Evolutionary conservation across 352 stramenopile genomes (phyloP).

Genomic region (Globisporangium canariense): DNA sequence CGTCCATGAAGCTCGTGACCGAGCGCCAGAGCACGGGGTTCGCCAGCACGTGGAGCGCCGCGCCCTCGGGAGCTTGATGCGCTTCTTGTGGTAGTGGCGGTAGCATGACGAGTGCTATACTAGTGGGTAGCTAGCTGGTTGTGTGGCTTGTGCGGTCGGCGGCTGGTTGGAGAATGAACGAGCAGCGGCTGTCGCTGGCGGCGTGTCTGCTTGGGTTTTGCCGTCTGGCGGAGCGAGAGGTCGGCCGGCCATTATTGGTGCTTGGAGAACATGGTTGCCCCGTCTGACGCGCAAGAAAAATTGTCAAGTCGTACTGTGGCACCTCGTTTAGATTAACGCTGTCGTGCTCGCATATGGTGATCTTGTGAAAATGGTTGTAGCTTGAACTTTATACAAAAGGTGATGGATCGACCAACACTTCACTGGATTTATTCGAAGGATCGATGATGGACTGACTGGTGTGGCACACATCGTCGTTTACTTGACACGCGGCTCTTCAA

Average conservation of each 20-base stretch:
- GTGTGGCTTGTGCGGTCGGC: neutral
- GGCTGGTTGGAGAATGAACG: neutral
- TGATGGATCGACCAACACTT: neutral
- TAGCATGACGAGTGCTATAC: neutral
- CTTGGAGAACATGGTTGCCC: neutral
- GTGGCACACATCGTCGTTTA: too few species aligned
- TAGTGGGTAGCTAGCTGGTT: neutral
- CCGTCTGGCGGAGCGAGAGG: too few species aligned
- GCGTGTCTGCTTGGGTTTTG: neutral
- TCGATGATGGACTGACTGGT: too few species aligned
- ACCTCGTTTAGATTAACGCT: neutral
- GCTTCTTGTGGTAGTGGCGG: neutral
- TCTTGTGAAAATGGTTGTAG: neutral
- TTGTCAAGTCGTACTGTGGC: neutral
- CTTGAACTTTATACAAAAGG: neutral
- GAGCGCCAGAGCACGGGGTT: constrained; percentile 8
- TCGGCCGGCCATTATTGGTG: neutral
- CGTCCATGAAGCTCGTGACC: constrained; percentile 9
- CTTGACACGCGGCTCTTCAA: too few species aligned
- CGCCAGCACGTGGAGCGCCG: constrained; percentile 5
- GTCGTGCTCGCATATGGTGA: neutral
- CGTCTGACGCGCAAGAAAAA: neutral
- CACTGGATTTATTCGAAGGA: constrained; percentile 1
- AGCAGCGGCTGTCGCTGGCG: neutral
- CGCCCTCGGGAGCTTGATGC: neutral